Evolutionary conservation across 2,329 filamentous ascomycete genomes (phyloP).

Genomic region (Diatrype stigma): DNA sequence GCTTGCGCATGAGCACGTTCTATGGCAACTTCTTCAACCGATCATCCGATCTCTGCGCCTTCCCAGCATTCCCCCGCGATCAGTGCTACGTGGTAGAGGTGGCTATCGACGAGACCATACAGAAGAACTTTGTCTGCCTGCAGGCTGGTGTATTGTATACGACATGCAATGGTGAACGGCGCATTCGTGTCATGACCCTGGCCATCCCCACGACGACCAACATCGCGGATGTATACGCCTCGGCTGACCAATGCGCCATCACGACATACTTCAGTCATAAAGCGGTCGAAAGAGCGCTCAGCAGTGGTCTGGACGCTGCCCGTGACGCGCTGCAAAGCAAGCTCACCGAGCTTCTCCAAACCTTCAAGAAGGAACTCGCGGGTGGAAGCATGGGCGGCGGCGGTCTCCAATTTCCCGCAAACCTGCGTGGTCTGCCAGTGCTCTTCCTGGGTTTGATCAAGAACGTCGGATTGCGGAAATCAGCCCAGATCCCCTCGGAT

Average conservation of each 20-base stretch:
- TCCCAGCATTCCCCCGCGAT: constrained; percentile 95
- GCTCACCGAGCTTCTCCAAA: constrained; percentile 85
- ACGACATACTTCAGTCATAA: constrained; percentile 96
- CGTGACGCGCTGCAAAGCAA: constrained; percentile 89
- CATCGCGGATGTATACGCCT: constrained; percentile 87
- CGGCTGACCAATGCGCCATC: constrained; percentile 89
- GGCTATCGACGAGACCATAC: constrained; percentile 90
- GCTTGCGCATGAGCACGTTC: constrained; percentile 93
- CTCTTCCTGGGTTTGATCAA: constrained; percentile 94
- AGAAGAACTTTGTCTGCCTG: constrained; percentile 86
- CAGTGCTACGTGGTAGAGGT: constrained; percentile 98
- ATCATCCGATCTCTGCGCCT: constrained; percentile 94
- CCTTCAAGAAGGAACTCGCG: constrained; percentile 94
- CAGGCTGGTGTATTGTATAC: constrained; percentile 95
- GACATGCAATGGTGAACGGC: constrained; percentile 92
- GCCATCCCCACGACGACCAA: constrained; percentile 89
- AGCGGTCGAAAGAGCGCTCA: constrained; percentile 84
- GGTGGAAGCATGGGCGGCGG: constrained; percentile 90
- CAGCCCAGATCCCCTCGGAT: constrained; percentile 89
- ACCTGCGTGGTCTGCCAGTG: constrained; percentile 81
- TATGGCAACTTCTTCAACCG: constrained; percentile 99
- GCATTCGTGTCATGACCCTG: constrained; percentile 91
- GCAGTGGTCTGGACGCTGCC: constrained; percentile 83
- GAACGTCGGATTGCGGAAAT: constrained; percentile 89
- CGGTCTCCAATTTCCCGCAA: constrained; percentile 89